Base-by-base conservation (phyloP, 345 rosid species). In the Eucalyptus polybractea region DNA sequence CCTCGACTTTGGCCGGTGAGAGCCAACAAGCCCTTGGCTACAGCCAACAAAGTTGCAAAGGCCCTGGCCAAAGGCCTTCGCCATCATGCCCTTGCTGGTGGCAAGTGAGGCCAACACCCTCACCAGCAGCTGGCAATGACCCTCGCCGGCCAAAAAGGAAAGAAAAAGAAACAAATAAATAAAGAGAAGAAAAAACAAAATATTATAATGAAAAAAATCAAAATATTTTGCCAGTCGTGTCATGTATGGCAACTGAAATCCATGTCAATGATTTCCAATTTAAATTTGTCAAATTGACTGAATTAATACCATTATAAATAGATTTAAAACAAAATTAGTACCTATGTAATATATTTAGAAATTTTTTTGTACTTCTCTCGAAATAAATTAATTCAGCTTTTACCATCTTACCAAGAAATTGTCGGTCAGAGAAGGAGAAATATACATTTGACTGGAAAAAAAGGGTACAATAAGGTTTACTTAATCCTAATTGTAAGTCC, bases 91-190 rank as follows among this genome's bases (percentile, higher is more conserved):
- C 29, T 56, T 6, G 0, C 0, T 0, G 6, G 3, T 0, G 1
- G 1, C 62, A 56, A 56, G 62, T 0, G 1, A 56, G 62, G 62
- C 1, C 3, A 0, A 9, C 5, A 56, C 62, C 7, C 3, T 24
- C 13, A 0, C 13, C 2, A 10, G 1, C 1, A 4, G 3, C 6
- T 0, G 1, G 2, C 1, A 56, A 56, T 1, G 62, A 56, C 62
- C 29, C 29, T 56, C 0, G 3, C 3, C 1, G 2, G 13, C 62
- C 62, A 56, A 56, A 10, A 56, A 56, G 62, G 62, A 56, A 56
- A 9, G 13, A 56, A 56, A 56, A 56, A 1, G 62, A 24, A 56
- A 56, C 12, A 56, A 56, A 3, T 22, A 0, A 56, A 56, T 56
- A 56, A 56, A 22, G 12, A 56, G 3, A 8, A 56, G 0, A 24